A percentile compares a stretch with the other conserved stretches of the same genome.
Evolutionary conservation across 441 rosid genomes (phyloP).

Genomic region (Kokia cookei): DNA sequence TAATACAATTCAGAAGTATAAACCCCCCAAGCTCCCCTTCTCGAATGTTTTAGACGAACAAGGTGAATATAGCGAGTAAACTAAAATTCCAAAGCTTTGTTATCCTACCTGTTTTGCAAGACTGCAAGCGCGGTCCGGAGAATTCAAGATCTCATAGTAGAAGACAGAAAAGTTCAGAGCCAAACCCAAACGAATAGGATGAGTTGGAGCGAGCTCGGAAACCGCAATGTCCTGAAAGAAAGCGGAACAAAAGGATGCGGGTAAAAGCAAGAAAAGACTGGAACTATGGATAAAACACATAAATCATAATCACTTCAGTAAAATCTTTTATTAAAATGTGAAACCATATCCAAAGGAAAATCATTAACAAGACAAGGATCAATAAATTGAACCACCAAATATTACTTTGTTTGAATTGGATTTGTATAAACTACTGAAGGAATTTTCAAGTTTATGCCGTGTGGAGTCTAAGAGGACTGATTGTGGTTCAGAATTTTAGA

Average conservation of each 20-base stretch:
- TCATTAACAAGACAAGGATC: not conserved
- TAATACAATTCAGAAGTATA: no score
- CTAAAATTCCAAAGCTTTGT: not conserved
- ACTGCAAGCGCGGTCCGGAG: conserved; percentile 57
- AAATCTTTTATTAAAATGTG: no score
- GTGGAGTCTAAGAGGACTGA: not conserved
- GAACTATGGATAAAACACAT: not conserved
- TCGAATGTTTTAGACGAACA: no score
- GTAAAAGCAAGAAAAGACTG: not conserved
- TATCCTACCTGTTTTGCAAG: conserved; percentile 41
- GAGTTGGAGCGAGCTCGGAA: conserved; percentile 60
- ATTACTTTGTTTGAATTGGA: not conserved
- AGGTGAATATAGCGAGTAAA: not conserved
- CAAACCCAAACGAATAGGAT: conserved; percentile 65
- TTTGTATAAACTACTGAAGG: not conserved
- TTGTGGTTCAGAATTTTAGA: no score
- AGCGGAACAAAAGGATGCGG: not conserved
- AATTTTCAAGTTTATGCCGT: not conserved
- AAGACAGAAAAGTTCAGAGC: conserved; percentile 73
- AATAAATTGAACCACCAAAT: not conserved
- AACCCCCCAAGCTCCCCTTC: no score
- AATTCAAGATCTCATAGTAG: conserved; percentile 70
- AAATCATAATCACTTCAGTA: not conserved
- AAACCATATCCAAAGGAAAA: not conserved
- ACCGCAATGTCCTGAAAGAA: conserved; percentile 43